Evolutionary conservation across 225 moss, liverwort and hornwort species (phyloP), one percentile per base, ranked within the genome.

Genomic region (Thuidium tamariscinum): DNA sequence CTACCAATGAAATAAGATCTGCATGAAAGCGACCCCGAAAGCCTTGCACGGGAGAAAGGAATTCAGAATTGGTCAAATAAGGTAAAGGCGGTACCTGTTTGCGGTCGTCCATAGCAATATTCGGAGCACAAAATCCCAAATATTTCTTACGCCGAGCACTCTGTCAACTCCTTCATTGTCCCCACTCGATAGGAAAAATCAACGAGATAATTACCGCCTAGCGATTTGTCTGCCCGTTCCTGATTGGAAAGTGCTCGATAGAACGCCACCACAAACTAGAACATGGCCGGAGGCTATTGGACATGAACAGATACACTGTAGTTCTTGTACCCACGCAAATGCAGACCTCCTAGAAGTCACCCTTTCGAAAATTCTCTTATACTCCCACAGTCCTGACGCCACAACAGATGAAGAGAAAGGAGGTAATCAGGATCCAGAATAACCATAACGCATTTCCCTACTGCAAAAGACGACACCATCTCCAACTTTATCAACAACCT

Each of bases 81-180:
- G 74, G 63, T 51, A 18, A 65, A 77, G 63, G 7, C 46, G 16
- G 78, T 82, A 92, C 92, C 92, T 90, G 92, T 72, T 92, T 92
- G 73, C 88, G 88, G 83, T 78, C 90, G 86, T 90, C 92, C 92
- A 92, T 92, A 65, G 88, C 78, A 84, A 86, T 88, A 85, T 80
- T 88, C 86, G 77, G 88, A 82, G 63, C 83, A 72, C 86, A 80
- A 84, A 86, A 88, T 72, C 81, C 88, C 86, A 88, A 78, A 86
- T 83, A 82, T 75, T 75, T 54, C 86, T 88, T 81, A 86, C 21
- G 84, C 77, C 88, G 32, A 69, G 44, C 64, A 83, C 83, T 80
- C 66, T 49, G 57, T 55, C 59, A 86, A 71, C 86, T 91, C 89
- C 86, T 56, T 73, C 86, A 83, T 86, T 70, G 41, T 49, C 77